Base-by-base conservation (phyloP, 2,329 filamentous ascomycete genomes). In the Sclerotinia spermophila region DNA sequence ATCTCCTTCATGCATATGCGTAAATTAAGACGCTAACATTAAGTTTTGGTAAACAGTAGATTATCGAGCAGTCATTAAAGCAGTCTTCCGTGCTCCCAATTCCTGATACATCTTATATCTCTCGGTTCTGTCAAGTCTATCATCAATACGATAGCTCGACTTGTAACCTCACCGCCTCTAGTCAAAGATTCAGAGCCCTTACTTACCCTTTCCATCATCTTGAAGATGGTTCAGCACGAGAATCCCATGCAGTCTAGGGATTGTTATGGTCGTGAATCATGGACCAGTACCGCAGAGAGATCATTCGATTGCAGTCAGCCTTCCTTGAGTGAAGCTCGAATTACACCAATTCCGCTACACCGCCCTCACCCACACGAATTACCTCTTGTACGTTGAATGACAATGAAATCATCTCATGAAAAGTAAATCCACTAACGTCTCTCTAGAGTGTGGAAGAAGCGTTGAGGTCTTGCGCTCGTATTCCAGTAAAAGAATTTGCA, bases 91-190 rank as follows among this genome's bases (percentile, higher is more conserved):
- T 45, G 45, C 60, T 55, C 58, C n/a, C 24, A 67, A 70, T 64
- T 72, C 71, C 72, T 74, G 73, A 76, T 65, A 65, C 61, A 17
- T 60, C 35, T 66, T 48, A 45, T 48, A 68, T 15, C 40, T 68
- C 48, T 56, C 67, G 44, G 67, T 38, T 13, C 44, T 69, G 56
- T 68, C 65, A 70, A 71, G 68, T 74, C 71, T 72, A 73, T 73
- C 66, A 73, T 72, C 74, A 76, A 77, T 78, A 77, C 77, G 78
- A 79, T 73, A 78, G 75, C 78, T 79, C 78, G 77, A 72, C 74
- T 78, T 74, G 70, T 73, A 76, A 74, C 67, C 72, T 70, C 72
- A 75, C 75, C 70, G 71, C 69, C 55, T 35, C 67, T 64, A 69
- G 65, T 45, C 60, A 65, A 67, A 62, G 60, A 71, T 56, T 40